Base-by-base conservation (phyloP, 2,329 filamentous ascomycete species). In the Aspergillus sp. region DNA sequence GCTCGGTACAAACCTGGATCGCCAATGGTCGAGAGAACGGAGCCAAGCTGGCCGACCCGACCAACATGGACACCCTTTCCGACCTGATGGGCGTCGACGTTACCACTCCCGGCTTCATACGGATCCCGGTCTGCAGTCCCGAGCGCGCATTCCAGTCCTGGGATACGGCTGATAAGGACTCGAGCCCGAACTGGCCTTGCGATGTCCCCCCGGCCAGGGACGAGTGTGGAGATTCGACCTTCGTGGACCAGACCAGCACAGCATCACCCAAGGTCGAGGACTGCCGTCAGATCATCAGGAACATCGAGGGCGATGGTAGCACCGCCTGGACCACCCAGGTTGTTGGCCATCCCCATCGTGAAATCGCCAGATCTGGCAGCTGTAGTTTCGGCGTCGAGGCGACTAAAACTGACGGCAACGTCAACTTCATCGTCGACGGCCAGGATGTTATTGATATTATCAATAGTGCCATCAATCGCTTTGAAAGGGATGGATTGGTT, bases 71-170 rank as follows among this genome's bases (percentile, higher is more conserved):
- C 32, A 62, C 64, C 36, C 32, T 64, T 7, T 16, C 55, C 6
- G 47, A 61, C 20, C 60, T 74, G 13, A 14, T 64, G 21, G 47
- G 63, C 16, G 23, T 52, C 25, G 65, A 72, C 50, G 49, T 74
- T 38, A 71, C 65, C 5, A 70, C 66, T 0, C 66, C 71, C 0
- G 73, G 73, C 2, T 68, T 67, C 52, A 62, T 76, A 38, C 64
- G 60, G 6, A 61, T 76, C 1, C 74, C 73, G 34, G 70, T 76
- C 14, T 76, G 73, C 62, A 67, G 62, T 47, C 54, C 66, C 25
- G 63, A 68, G 7, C 55, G 57, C 5, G 74, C 72, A 11, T 68
- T 49, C 34, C 52, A 62, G 52, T 60, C 64, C 20, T 76, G 71
- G 71, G 46, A 68, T 4, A 59, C 58, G 14, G 23, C 52, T 46